Evolutionary conservation across 2,329 filamentous ascomycete species (phyloP).

Genomic region (Calonectria pseudoturangicola): DNA sequence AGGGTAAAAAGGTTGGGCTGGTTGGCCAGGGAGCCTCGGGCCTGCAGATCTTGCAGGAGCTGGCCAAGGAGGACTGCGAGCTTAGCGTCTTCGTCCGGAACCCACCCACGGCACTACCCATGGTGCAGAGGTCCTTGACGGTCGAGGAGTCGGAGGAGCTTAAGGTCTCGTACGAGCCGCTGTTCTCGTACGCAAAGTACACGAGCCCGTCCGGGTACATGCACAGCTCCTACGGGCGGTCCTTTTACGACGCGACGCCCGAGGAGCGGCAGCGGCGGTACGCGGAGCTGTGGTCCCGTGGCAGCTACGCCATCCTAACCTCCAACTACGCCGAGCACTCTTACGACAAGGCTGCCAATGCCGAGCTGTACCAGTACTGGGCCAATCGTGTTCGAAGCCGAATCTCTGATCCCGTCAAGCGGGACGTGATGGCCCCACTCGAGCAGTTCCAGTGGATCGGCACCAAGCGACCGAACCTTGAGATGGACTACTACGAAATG

Average conservation of each 20-base stretch:
- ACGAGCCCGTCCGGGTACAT: conserved; percentile 39
- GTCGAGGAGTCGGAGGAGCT: conserved; percentile 66
- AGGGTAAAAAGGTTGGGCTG: conserved; percentile 2
- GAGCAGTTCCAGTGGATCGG: conserved; percentile 67
- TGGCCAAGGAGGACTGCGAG: conserved; percentile 59
- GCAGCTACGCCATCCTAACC: conserved; percentile 68
- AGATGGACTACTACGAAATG: conserved; percentile 70
- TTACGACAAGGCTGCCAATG: conserved; percentile 64
- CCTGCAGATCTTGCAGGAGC: conserved; percentile 44
- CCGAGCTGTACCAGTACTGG: conserved; percentile 69
- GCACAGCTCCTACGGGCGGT: conserved; percentile 36
- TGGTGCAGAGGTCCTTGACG: conserved; percentile 69
- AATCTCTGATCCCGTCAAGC: conserved; percentile 66
- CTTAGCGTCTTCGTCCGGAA: conserved; percentile 73
- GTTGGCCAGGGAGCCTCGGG: conserved; percentile 21
- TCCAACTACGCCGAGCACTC: conserved; percentile 66
- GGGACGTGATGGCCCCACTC: conserved; percentile 67
- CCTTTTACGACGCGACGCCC: background rate
- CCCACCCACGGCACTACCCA: conserved; percentile 75
- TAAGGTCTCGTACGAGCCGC: conserved; percentile 56
- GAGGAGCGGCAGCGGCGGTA: conserved; percentile 66
- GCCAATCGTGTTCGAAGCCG: conserved; percentile 63
- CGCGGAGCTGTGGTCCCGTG: conserved; percentile 65
- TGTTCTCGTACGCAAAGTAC: conserved; percentile 19
- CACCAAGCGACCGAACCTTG: conserved; percentile 67